Evolutionary conservation across 2,329 filamentous ascomycete species (phyloP), one percentile per base, ranked within the genome.

Genomic region (Amylocarpus encephaloides): DNA sequence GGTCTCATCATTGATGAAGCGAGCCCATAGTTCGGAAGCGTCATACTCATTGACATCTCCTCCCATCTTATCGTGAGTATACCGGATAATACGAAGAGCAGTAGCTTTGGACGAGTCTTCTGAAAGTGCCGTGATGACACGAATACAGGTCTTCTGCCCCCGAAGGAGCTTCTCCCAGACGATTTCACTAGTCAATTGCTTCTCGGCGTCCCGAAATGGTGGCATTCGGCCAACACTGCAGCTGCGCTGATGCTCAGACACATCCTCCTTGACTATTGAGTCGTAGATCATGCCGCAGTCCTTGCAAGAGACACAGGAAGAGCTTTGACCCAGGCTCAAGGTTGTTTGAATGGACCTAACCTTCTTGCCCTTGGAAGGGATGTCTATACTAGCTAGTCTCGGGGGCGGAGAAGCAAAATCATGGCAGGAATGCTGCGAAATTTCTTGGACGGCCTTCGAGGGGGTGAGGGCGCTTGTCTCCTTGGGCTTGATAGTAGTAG

Each of bases 261-360:
- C 26, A 30, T 62, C 59, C 0, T 43, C 29, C 1, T 39, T 6
- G 18, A 48, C 30, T 12, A 54, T 51, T 9, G 38, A 41, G 11
- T 58, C 50, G 47, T 58, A 62, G 1, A 46, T 22, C 48, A 58
- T 54, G 6, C 40, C 40, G 43, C 58, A 62, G 6, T 50, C 43
- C 6, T 43, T 35, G 40, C 59, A 61, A 10, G 36, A 34, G 2
- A 46, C 46, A n/a, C 38, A 18, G 4, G 48, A 40, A 3, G 45
- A 30, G 22, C 4, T 4, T 19, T 52, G 46, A 2, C 59, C 56
- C 1, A 61, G 45, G 26, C 57, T 54, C 26, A 60, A 34, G 1
- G 39, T 26, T 3, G 43, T 48, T 48, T 54, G 52, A 19, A 35
- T 19, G 13, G 36, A 41, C 39, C 5, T 43, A 16, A 10, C 38